Conservation (phyloP, 2,329 filamentous ascomycete genomes). For the Talaromyces sp. region DNA sequence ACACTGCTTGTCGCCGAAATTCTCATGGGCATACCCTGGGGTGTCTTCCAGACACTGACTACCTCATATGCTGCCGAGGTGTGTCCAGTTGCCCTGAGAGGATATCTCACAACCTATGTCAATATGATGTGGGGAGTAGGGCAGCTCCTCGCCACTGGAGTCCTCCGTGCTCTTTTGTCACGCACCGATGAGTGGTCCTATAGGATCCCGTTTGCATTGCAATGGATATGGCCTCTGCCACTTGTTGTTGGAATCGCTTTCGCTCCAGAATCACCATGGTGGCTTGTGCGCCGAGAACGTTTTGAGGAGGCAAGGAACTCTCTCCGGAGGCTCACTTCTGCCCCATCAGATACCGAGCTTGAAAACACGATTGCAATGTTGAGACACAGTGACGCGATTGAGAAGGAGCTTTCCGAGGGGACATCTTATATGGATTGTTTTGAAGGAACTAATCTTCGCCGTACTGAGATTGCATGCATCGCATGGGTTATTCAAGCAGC, state of each 20-base stretch:
- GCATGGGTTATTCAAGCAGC: slow-evolving; percentile 61
- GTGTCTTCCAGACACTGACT: slow-evolving; percentile 45
- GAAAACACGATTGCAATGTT: slow-evolving; percentile 54
- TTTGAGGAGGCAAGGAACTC: slow-evolving; percentile 26
- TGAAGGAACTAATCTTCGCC: slow-evolving; percentile 67
- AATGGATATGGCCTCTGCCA: slow-evolving; percentile 50
- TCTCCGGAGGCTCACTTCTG: slow-evolving; percentile 39
- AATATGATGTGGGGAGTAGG: slow-evolving; percentile 44
- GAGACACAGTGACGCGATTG: background rate
- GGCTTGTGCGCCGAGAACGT: slow-evolving; percentile 38
- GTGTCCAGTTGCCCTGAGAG: slow-evolving; percentile 39
- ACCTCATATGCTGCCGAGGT: slow-evolving; percentile 43
- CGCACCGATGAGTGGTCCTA: slow-evolving; percentile 46
- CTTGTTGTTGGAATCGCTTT: slow-evolving; percentile 41
- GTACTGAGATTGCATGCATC: slow-evolving; percentile 66
- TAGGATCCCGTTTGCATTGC: slow-evolving; percentile 46
- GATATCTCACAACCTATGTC: slow-evolving; percentile 42
- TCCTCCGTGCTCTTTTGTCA: slow-evolving; percentile 45
- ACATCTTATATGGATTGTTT: slow-evolving; percentile 61
- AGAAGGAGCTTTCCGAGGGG: background rate
- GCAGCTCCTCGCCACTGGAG: slow-evolving; percentile 47
- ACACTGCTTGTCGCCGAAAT: slow-evolving; percentile 45
- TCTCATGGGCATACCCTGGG: slow-evolving; percentile 46
- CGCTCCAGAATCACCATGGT: slow-evolving; percentile 48
- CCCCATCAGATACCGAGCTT: slow-evolving; percentile 61